Percentiles rank a stretch among this genome's conserved stretches.
These are phyloP conservation scores for Jimgerdemannia flammicorona DNA, from an alignment of 192 early-diverging fungal genomes.

Conservation along the genomic window DNA sequence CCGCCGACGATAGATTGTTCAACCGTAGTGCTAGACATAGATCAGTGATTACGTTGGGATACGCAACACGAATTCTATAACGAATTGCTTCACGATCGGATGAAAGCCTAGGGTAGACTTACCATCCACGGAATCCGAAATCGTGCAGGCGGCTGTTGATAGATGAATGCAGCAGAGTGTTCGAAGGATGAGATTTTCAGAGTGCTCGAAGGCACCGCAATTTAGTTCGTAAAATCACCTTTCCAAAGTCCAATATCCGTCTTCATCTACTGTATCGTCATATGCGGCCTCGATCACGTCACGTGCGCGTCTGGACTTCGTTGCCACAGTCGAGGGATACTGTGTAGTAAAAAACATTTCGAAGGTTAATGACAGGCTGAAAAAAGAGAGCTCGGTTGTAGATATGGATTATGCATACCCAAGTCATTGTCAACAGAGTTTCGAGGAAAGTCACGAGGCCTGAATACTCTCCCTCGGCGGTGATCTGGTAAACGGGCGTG, in stretches of 20 bases:
- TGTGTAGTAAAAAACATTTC: slow-evolving; percentile 2
- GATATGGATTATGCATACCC: slow-evolving; percentile 38
- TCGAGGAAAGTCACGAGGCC: slow-evolving; percentile 81
- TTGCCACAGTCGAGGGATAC: slow-evolving; percentile 87
- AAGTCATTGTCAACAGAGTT: slow-evolving; percentile 77
- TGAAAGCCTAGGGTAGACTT: not conserved
- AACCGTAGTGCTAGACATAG: slow-evolving; percentile 49
- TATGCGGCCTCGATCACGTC: slow-evolving; percentile 60
- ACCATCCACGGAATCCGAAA: slow-evolving; percentile 88
- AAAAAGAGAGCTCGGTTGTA: not conserved
- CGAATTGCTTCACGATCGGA: not conserved
- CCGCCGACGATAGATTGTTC: slow-evolving; percentile 88
- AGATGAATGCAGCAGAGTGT: not conserved
- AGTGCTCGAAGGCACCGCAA: not conserved
- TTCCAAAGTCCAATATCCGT: slow-evolving; percentile 46
- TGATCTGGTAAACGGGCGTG: slow-evolving; percentile 80
- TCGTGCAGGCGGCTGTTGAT: slow-evolving; percentile 67
- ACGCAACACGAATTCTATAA: not conserved
- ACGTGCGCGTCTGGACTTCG: slow-evolving; percentile 65
- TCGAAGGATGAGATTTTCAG: slow-evolving; percentile 1
- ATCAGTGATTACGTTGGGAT: slow-evolving; percentile 1
- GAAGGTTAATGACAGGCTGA: not conserved
- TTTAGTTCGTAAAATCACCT: slow-evolving; percentile 21
- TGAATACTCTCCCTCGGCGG: slow-evolving; percentile 65
- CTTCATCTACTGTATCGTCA: slow-evolving; percentile 61